These are phyloP conservation scores for Diaporthe batatas DNA, from an alignment of 2,329 filamentous ascomycete genomes.

Conservation along the genomic window DNA sequence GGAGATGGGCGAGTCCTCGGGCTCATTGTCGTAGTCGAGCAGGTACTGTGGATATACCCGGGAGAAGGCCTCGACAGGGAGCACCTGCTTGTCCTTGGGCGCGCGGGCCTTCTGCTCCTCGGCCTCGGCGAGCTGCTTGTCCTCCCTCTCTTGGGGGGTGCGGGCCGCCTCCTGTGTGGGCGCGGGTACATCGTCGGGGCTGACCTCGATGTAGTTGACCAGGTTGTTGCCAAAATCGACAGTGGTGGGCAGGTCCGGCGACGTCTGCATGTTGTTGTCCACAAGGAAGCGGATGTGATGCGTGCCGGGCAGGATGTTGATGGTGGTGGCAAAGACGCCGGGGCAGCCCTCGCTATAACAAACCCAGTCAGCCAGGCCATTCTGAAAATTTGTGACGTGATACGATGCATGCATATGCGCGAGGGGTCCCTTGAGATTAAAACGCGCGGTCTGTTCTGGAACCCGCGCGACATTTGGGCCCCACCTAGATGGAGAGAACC, in stretches of 20 bases:
- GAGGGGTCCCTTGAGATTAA: constrained; percentile 25
- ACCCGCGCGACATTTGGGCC: constrained; percentile 14
- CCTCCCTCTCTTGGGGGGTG: constrained; percentile 47
- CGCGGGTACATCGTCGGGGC: constrained; percentile 75
- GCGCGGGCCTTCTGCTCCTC: constrained; percentile 59
- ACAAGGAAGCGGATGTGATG: constrained; percentile 98
- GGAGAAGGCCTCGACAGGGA: constrained; percentile 73
- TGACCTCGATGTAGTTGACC: constrained; percentile 98
- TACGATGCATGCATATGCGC: constrained; percentile 28
- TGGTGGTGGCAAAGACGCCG: constrained; percentile 79
- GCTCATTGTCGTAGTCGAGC: constrained; percentile 81
- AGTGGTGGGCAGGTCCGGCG: constrained; percentile 88
- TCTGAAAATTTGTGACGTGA: constrained; percentile 31
- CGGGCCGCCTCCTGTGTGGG: constrained; percentile 48
- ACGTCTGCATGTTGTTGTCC: constrained; percentile 92
- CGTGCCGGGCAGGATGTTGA: constrained; percentile 90
- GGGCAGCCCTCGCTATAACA: constrained; percentile 64
- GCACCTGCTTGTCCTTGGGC: constrained; percentile 68
- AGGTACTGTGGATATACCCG: constrained; percentile 86
- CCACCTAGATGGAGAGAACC: constrained; percentile 55
- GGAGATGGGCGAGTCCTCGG: constrained; percentile 82
- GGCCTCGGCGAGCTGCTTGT: constrained; percentile 44
- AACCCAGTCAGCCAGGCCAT: constrained; percentile 39
- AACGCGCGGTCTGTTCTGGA: constrained; percentile 26
- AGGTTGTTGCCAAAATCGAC: constrained; percentile 98